Evolutionary conservation across 768 basidiomycete genomes (phyloP).

Genomic region (Mycena chlorophos): DNA sequence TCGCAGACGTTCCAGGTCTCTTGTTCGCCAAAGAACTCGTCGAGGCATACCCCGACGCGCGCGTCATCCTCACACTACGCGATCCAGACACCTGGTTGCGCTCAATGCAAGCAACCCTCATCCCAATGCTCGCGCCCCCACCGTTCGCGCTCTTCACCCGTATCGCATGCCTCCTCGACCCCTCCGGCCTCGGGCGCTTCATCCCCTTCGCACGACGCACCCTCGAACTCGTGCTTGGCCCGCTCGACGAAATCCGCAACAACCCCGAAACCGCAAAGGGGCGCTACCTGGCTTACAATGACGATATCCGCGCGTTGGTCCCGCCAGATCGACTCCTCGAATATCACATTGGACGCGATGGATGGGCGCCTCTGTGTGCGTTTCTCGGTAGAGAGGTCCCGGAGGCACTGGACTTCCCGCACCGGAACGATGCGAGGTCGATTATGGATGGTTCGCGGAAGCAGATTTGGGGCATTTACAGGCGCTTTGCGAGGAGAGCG

Average conservation of each 20-base stretch:
- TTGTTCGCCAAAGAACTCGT: conserved; percentile 12
- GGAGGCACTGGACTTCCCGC: conserved; percentile 1
- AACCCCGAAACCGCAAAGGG: background rate
- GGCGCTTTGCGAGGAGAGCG: background rate
- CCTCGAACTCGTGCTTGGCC: conserved; percentile 16
- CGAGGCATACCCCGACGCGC: conserved; percentile 9
- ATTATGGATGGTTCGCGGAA: conserved; percentile 14
- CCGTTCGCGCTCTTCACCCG: background rate
- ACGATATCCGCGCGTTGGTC: background rate
- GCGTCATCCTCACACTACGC: conserved; percentile 14
- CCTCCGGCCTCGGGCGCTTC: conserved; percentile 8
- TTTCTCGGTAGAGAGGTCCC: conserved; percentile 15
- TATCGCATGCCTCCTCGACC: conserved; percentile 14
- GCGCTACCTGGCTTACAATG: conserved; percentile 4
- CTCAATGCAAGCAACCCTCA: conserved; percentile 12
- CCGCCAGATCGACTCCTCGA: conserved; percentile 1
- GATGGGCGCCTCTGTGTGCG: conserved; percentile 11
- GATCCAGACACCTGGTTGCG: conserved; percentile 13
- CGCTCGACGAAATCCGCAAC: conserved; percentile 3
- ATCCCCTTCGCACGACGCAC: conserved; percentile 16
- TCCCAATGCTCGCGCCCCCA: conserved; percentile 9
- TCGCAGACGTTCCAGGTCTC: conserved; percentile 17
- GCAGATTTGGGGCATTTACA: conserved; percentile 12
- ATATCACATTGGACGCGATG: conserved; percentile 10
- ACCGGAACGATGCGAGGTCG: conserved; percentile 14